phyloP scores from a whole-genome alignment of 164 flowering plant genomes.

The Annona squamosa region DNA sequence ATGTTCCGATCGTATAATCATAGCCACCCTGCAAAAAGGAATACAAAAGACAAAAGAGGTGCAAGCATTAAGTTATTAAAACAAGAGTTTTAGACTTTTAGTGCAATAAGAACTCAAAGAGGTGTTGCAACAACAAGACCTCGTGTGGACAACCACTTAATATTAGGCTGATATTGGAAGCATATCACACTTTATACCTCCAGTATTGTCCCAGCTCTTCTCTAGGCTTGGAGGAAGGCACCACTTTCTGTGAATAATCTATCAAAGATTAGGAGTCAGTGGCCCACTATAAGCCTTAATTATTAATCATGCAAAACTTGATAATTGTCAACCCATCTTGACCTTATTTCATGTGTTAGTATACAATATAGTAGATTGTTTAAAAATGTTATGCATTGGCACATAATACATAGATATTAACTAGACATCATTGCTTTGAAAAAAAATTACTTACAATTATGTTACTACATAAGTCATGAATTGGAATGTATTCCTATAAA shows the following conservation, averaged over 20 bases:
- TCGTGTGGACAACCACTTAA: conserved; percentile 60
- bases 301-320: too few species aligned
- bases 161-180: conserved; percentile 65
- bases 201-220: conserved; percentile 76
- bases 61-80: too few species aligned
- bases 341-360: too few species aligned
- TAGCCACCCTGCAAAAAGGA: conserved; percentile 64
- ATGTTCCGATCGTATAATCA: conserved; percentile 82
- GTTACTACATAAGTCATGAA: too few species aligned
- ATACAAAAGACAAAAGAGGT: neutral
- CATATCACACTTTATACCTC: conserved; percentile 96
- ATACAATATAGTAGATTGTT: too few species aligned
- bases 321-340: too few species aligned
- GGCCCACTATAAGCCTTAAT: too few species aligned
- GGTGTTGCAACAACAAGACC: conserved; percentile 31
- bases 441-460: too few species aligned
- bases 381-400: too few species aligned
- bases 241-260: conserved; percentile 54
- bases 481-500: too few species aligned
- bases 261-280: neutral
- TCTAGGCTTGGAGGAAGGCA: conserved; percentile 63
- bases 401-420: too few species aligned
- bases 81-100: neutral
- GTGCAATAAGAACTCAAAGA: neutral
- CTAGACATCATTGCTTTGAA: too few species aligned